A percentile compares a stretch with the other conserved stretches of the same genome.
These are phyloP conservation scores for grape (Vitis vinifera) DNA, from an alignment of 164 flowering plant genomes.

Conservation along the genomic window ASM3070453v1 NC_081817.1:1234001-1234500, in stretches of 20 bases:
- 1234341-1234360: too few species aligned
- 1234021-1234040: constrained; percentile 40
- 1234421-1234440: too few species aligned
- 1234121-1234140: constrained; percentile 17
- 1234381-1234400: too few species aligned
- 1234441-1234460: too few species aligned
- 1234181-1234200: constrained; percentile 28
- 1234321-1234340: too few species aligned
- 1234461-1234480: too few species aligned
- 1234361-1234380: too few species aligned
- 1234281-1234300: constrained; percentile 19
- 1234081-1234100: constrained; percentile 53
- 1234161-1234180: too few species aligned
- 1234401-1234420: too few species aligned
- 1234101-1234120: constrained; percentile 44
- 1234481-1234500: too few species aligned
- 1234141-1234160: not conserved
- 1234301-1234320: not conserved
- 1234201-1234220: constrained; percentile 19
- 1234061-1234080: constrained; percentile 60
- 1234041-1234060: constrained; percentile 50
- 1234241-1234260: constrained; percentile 24
- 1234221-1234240: constrained; percentile 14
- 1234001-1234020: constrained; percentile 36
- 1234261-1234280: constrained; percentile 24